Base-by-base conservation (phyloP, 208 protist species). In the Novymonas esmeraldas region DNA sequence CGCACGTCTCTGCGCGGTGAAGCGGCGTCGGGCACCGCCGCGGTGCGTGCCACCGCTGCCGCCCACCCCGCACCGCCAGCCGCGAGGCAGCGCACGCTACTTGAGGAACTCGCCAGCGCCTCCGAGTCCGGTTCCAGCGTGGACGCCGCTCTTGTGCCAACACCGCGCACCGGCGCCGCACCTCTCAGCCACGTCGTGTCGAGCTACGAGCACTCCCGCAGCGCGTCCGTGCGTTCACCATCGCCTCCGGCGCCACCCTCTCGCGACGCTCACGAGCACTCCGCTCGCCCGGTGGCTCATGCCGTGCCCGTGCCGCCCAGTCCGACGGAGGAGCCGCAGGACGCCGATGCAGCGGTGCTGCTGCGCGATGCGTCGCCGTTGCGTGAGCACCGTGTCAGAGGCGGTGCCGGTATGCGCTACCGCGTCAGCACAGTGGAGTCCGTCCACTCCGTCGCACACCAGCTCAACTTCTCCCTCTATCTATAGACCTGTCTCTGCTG, bases 381-480 rank as follows among this genome's bases (percentile, higher is more conserved):
- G 55, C 70, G 70, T 1, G 70, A 76, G 48, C 61, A 54, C 36
- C 69, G 61, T n/a, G 70, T 76, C 29, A 26, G 14, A 2, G 62
- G 56, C 42, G 51, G 28, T 26, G 33, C 62, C 7, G 45, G 70
- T 10, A 54, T 76, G 4, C 58, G 55, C 22, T 76, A 70, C 13
- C 70, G 50, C 39, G 42, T 59, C 13, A 59, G 52, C 16, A 65
- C 56, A 11, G 62, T 64, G 16, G 70, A 76, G 54, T 41, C 45
- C 6, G 62, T 70, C 4, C 70, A 76, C 62, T 13, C 38, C 18
- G 50, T 70, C 33, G 70, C 50, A 5, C 50, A 42, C 6, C 61
- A 76, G 56, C 62, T 69, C 26, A 76, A 76, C 56, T 76, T 76
- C 45, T 55, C 70, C 20, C 22, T 76, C 44, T 76, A 68, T 26